phyloP scores from a whole-genome alignment of 441 rosid species.

The Croton laevigatus region DNA sequence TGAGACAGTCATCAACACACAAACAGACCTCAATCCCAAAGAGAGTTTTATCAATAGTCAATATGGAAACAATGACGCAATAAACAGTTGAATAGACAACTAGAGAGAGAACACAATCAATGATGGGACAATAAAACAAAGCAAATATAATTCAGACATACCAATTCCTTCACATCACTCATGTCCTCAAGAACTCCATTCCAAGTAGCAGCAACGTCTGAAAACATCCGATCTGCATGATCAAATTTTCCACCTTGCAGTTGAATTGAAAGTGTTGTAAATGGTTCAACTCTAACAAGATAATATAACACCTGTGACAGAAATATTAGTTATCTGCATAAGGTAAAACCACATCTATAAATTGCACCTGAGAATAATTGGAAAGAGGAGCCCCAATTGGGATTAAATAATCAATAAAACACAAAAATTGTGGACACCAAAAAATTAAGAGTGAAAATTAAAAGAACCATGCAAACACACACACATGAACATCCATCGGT shows the following conservation, averaged over 20 bases:
- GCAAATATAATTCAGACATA: conserved; percentile 33
- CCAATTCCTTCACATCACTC: conserved; percentile 99
- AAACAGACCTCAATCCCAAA: background rate
- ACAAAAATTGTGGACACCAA: background rate
- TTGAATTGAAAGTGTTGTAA: conserved; percentile 94
- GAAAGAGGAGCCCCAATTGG: background rate
- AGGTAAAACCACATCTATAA: conserved; percentile 18
- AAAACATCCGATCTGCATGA: conserved; percentile 99
- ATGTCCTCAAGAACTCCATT: conserved; percentile 98
- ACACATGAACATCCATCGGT: background rate
- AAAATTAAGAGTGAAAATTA: background rate
- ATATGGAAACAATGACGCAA: conserved; percentile 18
- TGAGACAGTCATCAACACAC: conserved; percentile 27
- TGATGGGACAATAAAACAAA: conserved; percentile 3
- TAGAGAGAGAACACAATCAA: conserved; percentile 18
- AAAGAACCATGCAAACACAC: background rate
- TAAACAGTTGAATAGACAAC: background rate
- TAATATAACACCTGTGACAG: conserved; percentile 83
- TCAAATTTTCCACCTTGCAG: conserved; percentile 99
- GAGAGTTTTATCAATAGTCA: conserved; percentile 11
- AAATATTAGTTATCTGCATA: conserved; percentile 23
- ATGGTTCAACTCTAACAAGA: conserved; percentile 97
- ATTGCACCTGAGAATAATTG: background rate
- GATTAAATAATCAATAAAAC: background rate
- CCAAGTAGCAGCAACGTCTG: conserved; percentile 91